Conservation (phyloP, 2,329 filamentous ascomycete species). For the Phyllosticta citribraziliensis region DNA sequence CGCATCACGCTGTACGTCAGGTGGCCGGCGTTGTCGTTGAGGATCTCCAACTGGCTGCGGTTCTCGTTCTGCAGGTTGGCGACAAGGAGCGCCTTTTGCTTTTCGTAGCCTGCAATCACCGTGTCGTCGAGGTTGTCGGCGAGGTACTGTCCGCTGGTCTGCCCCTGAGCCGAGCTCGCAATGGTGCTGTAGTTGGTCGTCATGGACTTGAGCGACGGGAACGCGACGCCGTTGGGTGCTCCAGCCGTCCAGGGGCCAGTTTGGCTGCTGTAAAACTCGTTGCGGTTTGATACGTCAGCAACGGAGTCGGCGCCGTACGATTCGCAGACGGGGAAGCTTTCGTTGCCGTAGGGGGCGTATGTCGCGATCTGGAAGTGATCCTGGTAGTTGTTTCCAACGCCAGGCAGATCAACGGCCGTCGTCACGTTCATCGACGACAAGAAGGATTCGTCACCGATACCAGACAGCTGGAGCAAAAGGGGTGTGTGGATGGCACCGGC, state of each 20-base stretch:
- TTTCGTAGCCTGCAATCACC: constrained; percentile 6
- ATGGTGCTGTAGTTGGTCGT: background rate
- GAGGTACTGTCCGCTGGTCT: constrained; percentile 2
- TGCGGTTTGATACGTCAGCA: background rate
- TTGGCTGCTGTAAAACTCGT: background rate
- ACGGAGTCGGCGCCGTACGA: constrained; percentile 3
- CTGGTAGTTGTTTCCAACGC: constrained; percentile 24
- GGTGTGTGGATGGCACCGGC: constrained; percentile 50
- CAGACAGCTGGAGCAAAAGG: constrained; percentile 52
- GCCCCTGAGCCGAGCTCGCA: background rate
- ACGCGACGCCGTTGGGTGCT: constrained; percentile 9
- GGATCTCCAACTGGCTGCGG: constrained; percentile 7
- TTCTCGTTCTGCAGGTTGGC: background rate
- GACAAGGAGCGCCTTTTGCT: constrained; percentile 1
- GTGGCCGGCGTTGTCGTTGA: constrained; percentile 9
- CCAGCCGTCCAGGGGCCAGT: constrained; percentile 3
- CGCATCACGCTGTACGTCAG: constrained; percentile 10
- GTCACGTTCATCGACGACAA: constrained; percentile 10
- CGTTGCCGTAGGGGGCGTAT: constrained; percentile 11
- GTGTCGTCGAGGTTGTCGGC: background rate
- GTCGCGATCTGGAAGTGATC: constrained; percentile 20
- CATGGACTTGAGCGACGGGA: constrained; percentile 5
- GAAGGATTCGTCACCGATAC: constrained; percentile 43
- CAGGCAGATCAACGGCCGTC: constrained; percentile 20
- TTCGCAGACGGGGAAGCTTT: background rate